Conservation (phyloP, 2,329 filamentous ascomycete species). For the Byssoonygena ceratinophila region DNA sequence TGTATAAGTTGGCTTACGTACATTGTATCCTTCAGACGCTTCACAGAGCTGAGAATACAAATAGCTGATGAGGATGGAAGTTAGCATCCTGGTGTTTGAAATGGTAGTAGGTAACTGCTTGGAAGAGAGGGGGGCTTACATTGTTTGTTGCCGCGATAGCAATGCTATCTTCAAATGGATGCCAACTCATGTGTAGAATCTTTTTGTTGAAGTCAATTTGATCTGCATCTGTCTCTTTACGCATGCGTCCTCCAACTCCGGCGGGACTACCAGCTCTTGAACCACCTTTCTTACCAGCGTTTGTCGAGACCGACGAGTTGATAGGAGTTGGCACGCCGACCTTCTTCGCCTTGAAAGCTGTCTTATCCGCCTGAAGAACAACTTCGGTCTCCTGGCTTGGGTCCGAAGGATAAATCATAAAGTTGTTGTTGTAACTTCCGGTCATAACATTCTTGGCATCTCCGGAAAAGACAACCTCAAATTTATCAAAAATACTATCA, state of each 20-base stretch:
- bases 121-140: constrained; percentile 57
- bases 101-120: no score
- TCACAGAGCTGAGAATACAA: constrained; percentile 68
- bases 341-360: constrained; percentile 99
- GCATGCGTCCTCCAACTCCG: constrained; percentile 83
- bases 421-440: constrained; percentile 99
- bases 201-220: constrained; percentile 99
- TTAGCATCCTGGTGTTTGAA: constrained; percentile 14
- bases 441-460: constrained; percentile 99
- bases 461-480: constrained; percentile 96
- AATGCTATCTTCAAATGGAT: constrained; percentile 98
- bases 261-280: constrained; percentile 84
- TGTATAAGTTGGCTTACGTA: constrained; percentile 6
- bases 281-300: constrained; percentile 73
- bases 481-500: constrained; percentile 99
- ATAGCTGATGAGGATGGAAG: constrained; percentile 44
- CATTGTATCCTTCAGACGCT: neutral
- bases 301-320: constrained; percentile 58
- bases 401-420: constrained; percentile 99
- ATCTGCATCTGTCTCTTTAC: constrained; percentile 97
- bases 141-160: constrained; percentile 99
- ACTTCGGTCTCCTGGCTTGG: constrained; percentile 94
- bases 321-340: constrained; percentile 96
- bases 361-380: constrained; percentile 95
- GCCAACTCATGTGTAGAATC: constrained; percentile 99